phyloP scores from a whole-genome alignment of 2,329 filamentous ascomycete genomes.

The Cercospora janseana region DNA sequence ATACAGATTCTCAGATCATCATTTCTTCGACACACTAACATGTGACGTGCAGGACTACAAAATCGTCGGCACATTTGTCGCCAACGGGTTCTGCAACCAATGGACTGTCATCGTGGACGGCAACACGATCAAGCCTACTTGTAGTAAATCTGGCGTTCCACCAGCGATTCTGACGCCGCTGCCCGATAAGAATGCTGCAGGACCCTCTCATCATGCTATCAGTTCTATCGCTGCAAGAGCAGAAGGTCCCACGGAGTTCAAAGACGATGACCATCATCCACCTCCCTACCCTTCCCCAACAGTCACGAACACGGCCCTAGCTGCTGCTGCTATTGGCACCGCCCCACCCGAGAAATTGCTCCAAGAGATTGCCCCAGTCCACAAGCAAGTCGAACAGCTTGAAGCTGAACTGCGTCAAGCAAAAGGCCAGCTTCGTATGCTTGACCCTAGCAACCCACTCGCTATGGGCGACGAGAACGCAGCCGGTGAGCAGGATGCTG shows the following conservation, averaged over 20 bases:
- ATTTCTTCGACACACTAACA: neutral
- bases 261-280: neutral
- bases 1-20: neutral
- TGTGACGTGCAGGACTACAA: neutral
- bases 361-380: constrained; percentile 10
- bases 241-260: neutral
- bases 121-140: neutral
- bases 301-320: neutral
- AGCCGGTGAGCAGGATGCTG: too few species aligned
- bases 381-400: constrained; percentile 10
- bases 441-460: constrained; percentile 1
- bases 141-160: neutral
- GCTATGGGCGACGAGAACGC: neutral
- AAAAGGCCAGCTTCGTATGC: constrained; percentile 6
- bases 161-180: too few species aligned
- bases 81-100: neutral
- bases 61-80: neutral
- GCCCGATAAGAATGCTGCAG: too few species aligned
- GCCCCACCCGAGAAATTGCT: constrained; percentile 1
- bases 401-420: constrained; percentile 6
- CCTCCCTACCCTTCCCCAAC: neutral
- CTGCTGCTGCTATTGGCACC: neutral
- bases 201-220: neutral
- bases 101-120: neutral
- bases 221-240: neutral